Evolutionary conservation across 768 basidiomycete genomes (phyloP), one percentile per base, ranked within the genome.

Genomic region (Suillus paluster): DNA sequence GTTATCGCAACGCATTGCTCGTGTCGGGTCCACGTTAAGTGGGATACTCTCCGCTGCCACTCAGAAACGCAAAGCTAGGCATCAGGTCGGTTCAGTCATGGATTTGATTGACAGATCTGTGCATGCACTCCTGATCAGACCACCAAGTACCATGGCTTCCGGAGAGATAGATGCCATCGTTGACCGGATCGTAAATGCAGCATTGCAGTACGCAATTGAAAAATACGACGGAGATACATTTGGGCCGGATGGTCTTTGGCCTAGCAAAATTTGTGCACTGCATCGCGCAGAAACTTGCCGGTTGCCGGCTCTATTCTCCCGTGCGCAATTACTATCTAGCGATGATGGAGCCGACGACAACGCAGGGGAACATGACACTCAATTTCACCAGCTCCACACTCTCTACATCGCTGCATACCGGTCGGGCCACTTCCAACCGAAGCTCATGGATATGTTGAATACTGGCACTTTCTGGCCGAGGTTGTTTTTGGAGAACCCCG

Each of bases 401-500:
- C 72, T 79, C 59, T 92, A 91, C 70, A 64, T 91, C 53, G 73
- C 80, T 36, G 89, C 89, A 0, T 94, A 88, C 72, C 81, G 90
- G 57, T 70, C 68, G 1, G 91, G 90, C 4, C 70, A 72, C 1
- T 72, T 94, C 21, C 78, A 84, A 19, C 83, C 88, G 2, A 81
- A 83, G 62, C 74, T 85, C 33, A 71, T 89, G 70, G 88, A 93
- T 65, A 70, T 82, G 5, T 71, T 93, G 57, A 84, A 75, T 60
- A 86, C 88, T 0, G 84, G 82, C 19, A 86, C 90, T 1, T 86
- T 79, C 61, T 94, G 90, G 90, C 86, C 89, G 5, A 78, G 80
- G 38, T 70, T 87, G n/a, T 92, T 91, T 71, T 81, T 94, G 21
- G 92, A 94, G 63, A 83, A 87, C 65, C 92, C 92, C 0, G 92